Percentiles rank a stretch among this genome's conserved stretches.
phyloP scores from a whole-genome alignment of 1,139 yeast genomes.

The Candida frijolesensis region DNA sequence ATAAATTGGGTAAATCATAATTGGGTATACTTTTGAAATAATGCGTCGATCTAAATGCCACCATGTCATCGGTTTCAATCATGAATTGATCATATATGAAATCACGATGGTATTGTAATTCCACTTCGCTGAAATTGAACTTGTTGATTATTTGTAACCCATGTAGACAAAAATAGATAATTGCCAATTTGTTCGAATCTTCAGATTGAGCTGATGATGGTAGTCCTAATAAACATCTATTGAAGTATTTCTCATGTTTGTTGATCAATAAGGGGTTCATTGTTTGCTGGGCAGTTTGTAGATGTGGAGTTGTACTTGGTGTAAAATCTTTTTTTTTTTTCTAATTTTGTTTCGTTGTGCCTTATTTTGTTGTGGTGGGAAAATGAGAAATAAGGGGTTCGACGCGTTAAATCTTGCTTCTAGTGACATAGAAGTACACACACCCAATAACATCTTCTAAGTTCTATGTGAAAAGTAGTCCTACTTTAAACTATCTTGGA shows the following conservation, averaged over 20 bases:
- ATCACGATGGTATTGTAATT: constrained; percentile 35
- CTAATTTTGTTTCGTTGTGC: not conserved
- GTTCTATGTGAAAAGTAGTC: too few species aligned
- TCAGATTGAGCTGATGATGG: constrained; percentile 55
- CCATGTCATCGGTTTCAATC: constrained; percentile 44
- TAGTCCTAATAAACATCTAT: constrained; percentile 49
- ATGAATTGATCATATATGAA: constrained; percentile 53
- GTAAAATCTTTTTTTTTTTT: not conserved
- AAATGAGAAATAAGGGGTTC: too few species aligned
- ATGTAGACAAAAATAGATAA: constrained; percentile 66
- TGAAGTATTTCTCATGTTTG: constrained; percentile 54
- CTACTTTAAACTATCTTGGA: too few species aligned
- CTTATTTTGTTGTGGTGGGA: not conserved
- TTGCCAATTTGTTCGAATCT: constrained; percentile 67
- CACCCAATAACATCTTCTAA: too few species aligned
- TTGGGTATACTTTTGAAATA: constrained; percentile 33
- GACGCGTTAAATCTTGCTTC: too few species aligned
- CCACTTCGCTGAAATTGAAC: constrained; percentile 30
- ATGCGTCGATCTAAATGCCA: constrained; percentile 54
- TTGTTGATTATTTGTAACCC: constrained; percentile 58
- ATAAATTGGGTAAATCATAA: constrained; percentile 63
- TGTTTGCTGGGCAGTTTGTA: not conserved
- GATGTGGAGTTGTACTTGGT: not conserved
- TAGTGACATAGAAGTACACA: too few species aligned
- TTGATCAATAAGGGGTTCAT: constrained; percentile 18